A percentile compares a stretch with the other conserved stretches of the same genome.
Evolutionary conservation across 495 filamentous ascomycete genomes (phyloP).

Genomic region (Baudoinia panamericana): DNA sequence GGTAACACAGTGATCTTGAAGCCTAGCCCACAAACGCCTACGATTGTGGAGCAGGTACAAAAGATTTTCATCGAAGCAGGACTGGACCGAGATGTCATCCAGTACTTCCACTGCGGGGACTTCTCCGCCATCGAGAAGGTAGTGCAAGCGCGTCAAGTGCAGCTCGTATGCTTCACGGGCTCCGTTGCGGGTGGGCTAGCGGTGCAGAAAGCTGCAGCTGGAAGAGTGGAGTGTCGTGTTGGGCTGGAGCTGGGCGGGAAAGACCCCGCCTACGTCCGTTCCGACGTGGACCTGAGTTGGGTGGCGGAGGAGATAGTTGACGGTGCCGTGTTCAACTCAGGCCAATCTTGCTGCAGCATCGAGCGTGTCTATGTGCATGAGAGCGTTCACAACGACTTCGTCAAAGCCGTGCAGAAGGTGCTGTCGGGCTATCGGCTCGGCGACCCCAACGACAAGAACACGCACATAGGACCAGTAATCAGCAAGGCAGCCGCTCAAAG

Average conservation of each 20-base stretch:
- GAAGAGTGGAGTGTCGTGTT: conserved; percentile 60
- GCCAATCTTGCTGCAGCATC: conserved; percentile 89
- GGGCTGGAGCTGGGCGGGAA: conserved; percentile 86
- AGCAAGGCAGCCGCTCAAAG: conserved; percentile 59
- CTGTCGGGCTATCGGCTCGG: conserved; percentile 79
- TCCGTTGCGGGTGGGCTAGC: conserved; percentile 75
- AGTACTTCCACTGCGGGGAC: conserved; percentile 80
- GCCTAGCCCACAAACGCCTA: conserved; percentile 87
- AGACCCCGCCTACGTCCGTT: conserved; percentile 78
- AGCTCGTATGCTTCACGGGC: conserved; percentile 81
- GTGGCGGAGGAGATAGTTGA: conserved; percentile 87
- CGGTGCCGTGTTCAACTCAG: conserved; percentile 89
- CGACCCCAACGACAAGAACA: conserved; percentile 63
- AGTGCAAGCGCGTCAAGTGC: conserved; percentile 57
- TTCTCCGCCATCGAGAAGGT: conserved; percentile 55
- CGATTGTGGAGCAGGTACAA: conserved; percentile 68
- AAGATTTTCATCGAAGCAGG: conserved; percentile 65
- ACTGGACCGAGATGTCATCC: conserved; percentile 64
- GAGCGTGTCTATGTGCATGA: conserved; percentile 88
- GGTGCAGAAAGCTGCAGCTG: conserved; percentile 70
- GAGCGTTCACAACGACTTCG: conserved; percentile 64
- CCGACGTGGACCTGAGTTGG: conserved; percentile 78
- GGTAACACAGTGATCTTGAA: conserved; percentile 86
- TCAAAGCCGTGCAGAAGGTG: conserved; percentile 67
- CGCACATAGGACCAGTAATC: conserved; percentile 80